phyloP scores from a whole-genome alignment of 305 asterid species.

The Fraxinus nigra region DNA sequence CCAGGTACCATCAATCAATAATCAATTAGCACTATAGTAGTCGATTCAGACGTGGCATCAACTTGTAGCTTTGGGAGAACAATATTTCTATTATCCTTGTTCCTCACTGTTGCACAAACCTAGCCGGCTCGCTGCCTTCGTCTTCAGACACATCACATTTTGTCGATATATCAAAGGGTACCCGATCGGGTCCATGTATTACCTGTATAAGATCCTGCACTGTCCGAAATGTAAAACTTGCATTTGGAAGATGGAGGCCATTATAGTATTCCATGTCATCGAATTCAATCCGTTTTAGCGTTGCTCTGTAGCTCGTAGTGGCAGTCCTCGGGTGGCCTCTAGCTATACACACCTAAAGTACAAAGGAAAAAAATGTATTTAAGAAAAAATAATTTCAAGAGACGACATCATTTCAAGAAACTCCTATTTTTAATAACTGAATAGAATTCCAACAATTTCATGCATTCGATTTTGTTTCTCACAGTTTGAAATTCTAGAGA shows the following conservation, averaged over 20 bases:
- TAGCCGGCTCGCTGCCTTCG: not conserved
- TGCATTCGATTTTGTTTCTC: not conserved
- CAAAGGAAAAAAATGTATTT: not conserved
- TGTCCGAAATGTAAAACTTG: conserved; percentile 39
- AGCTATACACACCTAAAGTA: conserved; percentile 56
- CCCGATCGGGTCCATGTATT: conserved; percentile 12
- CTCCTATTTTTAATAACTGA: not conserved
- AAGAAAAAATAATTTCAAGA: not conserved
- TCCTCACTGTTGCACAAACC: not conserved
- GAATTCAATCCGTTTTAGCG: conserved; percentile 41
- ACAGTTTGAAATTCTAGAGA: not conserved
- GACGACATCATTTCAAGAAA: not conserved
- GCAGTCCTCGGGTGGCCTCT: conserved; percentile 70
- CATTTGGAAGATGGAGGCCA: conserved; percentile 56
- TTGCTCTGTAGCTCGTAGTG: conserved; percentile 42
- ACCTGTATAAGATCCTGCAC: conserved; percentile 54
- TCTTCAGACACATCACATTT: not conserved
- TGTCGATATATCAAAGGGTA: conserved; percentile 3
- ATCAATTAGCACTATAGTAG: not conserved
- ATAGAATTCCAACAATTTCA: not conserved
- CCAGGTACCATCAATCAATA: not conserved
- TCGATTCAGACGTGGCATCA: not conserved
- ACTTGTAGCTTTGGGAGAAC: not conserved
- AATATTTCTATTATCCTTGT: not conserved
- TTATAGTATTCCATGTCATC: conserved; percentile 34